Evolutionary conservation across 768 basidiomycete genomes (phyloP).

Genomic region (Rhodotorula taiwanensis): DNA sequence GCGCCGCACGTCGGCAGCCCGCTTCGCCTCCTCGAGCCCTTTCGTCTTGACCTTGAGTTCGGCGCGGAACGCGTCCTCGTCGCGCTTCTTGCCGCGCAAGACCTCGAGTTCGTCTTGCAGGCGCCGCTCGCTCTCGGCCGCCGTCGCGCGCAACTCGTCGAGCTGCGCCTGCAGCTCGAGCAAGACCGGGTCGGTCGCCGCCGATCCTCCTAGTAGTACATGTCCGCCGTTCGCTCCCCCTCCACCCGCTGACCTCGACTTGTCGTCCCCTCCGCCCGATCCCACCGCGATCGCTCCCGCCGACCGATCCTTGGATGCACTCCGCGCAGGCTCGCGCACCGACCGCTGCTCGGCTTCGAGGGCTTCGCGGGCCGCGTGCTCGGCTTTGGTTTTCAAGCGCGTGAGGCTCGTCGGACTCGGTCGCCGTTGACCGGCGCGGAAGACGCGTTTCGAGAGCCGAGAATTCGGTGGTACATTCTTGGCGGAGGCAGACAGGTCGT

Average conservation of each 20-base stretch:
- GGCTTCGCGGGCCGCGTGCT: constrained; percentile 19
- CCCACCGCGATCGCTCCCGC: no score
- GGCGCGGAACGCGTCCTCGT: constrained; percentile 69
- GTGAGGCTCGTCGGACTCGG: constrained; percentile 35
- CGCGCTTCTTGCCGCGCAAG: constrained; percentile 65
- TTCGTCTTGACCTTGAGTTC: constrained; percentile 81
- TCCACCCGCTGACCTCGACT: background rate
- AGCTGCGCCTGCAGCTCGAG: constrained; percentile 66
- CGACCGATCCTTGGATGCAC: background rate
- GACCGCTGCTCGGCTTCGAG: constrained; percentile 15
- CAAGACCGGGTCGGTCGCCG: constrained; percentile 47
- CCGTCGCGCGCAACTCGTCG: constrained; percentile 54
- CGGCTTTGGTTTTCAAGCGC: constrained; percentile 25
- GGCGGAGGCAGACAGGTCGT: constrained; percentile 10
- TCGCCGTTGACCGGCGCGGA: constrained; percentile 40
- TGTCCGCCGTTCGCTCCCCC: background rate
- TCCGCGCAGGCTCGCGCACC: background rate
- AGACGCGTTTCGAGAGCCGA: constrained; percentile 32
- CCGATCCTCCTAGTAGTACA: background rate
- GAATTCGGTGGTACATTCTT: constrained; percentile 5
- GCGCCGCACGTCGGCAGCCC: constrained; percentile 68
- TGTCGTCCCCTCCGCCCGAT: no score
- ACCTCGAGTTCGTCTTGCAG: constrained; percentile 69
- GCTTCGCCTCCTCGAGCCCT: constrained; percentile 74
- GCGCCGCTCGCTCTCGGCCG: constrained; percentile 56